These are phyloP conservation scores for Phyllachora maydis DNA, from an alignment of 2,329 filamentous ascomycete genomes.

Conservation along the genomic window DNA sequence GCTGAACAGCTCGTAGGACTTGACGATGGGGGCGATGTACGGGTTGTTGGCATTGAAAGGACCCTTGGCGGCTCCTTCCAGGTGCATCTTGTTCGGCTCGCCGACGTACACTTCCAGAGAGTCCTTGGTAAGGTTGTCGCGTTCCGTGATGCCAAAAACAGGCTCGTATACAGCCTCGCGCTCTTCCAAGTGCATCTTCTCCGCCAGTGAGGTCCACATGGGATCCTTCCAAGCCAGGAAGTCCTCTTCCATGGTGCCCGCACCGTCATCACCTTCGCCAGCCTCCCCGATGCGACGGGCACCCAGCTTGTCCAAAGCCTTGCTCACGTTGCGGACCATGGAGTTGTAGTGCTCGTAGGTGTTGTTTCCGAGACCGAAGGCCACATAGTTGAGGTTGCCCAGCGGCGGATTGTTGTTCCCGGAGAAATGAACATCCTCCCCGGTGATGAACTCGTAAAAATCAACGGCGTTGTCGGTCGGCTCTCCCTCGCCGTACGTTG, in stretches of 20 bases:
- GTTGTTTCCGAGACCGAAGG: conserved; percentile 95
- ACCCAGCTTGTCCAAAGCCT: conserved; percentile 61
- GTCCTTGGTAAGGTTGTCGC: conserved; percentile 51
- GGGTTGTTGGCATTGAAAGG: conserved; percentile 95
- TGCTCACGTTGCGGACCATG: conserved; percentile 86
- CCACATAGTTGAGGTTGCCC: conserved; percentile 71
- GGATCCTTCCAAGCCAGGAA: conserved; percentile 98
- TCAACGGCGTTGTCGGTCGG: conserved; percentile 97
- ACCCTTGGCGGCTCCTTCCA: conserved; percentile 64
- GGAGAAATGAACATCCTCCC: conserved; percentile 65
- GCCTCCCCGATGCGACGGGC: conserved; percentile 68
- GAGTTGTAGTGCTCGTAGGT: conserved; percentile 99
- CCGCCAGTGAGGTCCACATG: conserved; percentile 79
- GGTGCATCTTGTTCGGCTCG: conserved; percentile 90
- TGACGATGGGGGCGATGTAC: conserved; percentile 80
- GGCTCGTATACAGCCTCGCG: conserved; percentile 93
- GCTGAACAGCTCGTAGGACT: conserved; percentile 80
- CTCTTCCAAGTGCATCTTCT: conserved; percentile 78
- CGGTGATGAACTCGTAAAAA: conserved; percentile 89
- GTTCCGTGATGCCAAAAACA: conserved; percentile 64
- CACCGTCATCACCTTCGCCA: conserved; percentile 92
- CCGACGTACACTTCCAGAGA: conserved; percentile 77
- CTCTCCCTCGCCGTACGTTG: conserved; percentile 95
- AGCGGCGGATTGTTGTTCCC: conserved; percentile 55
- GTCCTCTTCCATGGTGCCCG: conserved; percentile 98